Evolutionary conservation across 2,329 filamentous ascomycete species (phyloP), one percentile per base, ranked within the genome.

Genomic region (Ascochyta clinopodiicola): DNA sequence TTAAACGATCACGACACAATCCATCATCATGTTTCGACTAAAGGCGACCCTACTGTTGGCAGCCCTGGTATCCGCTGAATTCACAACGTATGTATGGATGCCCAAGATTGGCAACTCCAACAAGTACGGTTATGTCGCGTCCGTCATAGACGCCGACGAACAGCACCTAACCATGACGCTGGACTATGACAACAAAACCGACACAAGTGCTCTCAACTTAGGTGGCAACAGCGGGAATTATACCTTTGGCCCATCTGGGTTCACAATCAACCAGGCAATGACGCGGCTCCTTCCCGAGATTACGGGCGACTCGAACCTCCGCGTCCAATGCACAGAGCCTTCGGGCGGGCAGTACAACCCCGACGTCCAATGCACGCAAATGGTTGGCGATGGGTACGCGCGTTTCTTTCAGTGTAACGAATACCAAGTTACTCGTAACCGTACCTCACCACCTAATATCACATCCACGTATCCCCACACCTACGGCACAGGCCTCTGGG

Each of bases 401-500:
- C 25, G 52, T 4, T 44, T 31, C 6, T 12, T 17, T 3, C 6
- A 13, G 3, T 55, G 46, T 31, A 56, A 49, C 19, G 44, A 48
- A 13, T 22, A 45, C 10, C 39, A 48, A 15, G 32, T 19, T 12
- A 48, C 44, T 1, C 19, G n/a, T 5, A 49, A n/a, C 8, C 32
- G 15, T 29, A 12, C 19, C n/a, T 15, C 4, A 12, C 39, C n/a
- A 10, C 4, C 4, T 4, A 50, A 44, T 15, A 1, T 21, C 1
- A 21, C 50, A 17, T 44, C 43, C 0, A 12, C 21, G 6, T 46
- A 51, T 21, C 12, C 31, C 4, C 53, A 56, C n/a, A 46, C 44
- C 4, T 56, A 56, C 13, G 47, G 53, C 34, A 45, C 53, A 7
- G 53, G 53, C 4, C 21, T 51, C 19, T 56, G 53, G 53, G 52